Percentiles rank a stretch among this genome's conserved stretches.
Evolutionary conservation across 192 early-diverging fungal species (phyloP).

Genomic region (Linnemannia elongata): DNA sequence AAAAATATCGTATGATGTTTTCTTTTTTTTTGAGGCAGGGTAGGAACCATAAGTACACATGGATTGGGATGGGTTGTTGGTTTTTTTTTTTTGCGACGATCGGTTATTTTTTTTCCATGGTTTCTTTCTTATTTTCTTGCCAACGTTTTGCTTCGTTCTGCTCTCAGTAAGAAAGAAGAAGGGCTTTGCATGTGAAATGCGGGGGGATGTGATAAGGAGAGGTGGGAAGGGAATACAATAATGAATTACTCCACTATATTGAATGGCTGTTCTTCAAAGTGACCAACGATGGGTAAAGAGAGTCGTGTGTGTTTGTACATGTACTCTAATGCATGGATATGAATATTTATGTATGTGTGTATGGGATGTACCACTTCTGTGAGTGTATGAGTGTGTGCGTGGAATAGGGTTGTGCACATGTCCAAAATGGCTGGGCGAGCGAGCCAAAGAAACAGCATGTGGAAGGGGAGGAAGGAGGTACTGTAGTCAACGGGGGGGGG

Average conservation of each 20-base stretch:
- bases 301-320: neutral
- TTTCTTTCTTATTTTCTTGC: neutral
- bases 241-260: no score
- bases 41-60: neutral
- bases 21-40: slow-evolving; percentile 2
- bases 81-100: neutral
- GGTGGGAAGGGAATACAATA: no score
- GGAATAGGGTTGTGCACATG: slow-evolving; percentile 9
- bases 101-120: neutral
- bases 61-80: neutral
- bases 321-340: neutral
- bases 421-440: neutral
- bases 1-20: slow-evolving; percentile 1
- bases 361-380: neutral
- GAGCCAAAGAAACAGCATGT: neutral
- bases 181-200: neutral
- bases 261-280: neutral
- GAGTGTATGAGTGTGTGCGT: neutral
- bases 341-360: no score
- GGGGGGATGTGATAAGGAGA: no score
- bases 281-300: neutral
- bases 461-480: neutral
- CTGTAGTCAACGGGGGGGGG: neutral
- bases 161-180: neutral
- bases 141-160: neutral